Base-by-base conservation (phyloP, 164 flowering plant species). In the Chimonanthus salicifolius region DNA sequence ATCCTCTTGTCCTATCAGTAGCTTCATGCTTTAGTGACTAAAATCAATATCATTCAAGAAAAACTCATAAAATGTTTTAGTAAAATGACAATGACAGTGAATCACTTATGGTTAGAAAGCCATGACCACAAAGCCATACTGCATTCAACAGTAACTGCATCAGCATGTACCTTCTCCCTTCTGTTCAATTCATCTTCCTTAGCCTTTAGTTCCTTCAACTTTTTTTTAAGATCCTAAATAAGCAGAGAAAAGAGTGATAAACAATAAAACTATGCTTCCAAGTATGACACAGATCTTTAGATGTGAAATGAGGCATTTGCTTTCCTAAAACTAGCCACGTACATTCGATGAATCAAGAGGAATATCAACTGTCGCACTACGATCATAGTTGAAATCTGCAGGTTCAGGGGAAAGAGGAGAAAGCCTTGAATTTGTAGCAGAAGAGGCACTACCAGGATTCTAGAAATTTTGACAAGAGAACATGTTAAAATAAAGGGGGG, bases 331-430 rank as follows among this genome's bases (percentile, higher is more conserved):
- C 16, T 4, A 0, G 16, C 16, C 4, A 72, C 80, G 58, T 70
- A 83, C 89, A 76, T 84, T 74, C 50, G 81, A 72, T 72, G 85
- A 65, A 72, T 89, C 98, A 70, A 93, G 88, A 54, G 99, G 97
- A 79, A 95, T 90, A 82, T 93, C 98, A 78, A 91, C 74, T 49
- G 93, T 85, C 5, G 89, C 91, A 77, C 85, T 54, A 71, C 84
- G 83, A 67, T 86, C 87, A 81, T 89, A 91, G 77, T 69, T 80
- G 80, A 87, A 92, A 78, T 82, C 97, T 67, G 86, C 94, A 82
- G 93, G 99, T 77, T 95, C 99, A 62, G 90, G 97, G 70, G 97
- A 96, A 82, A 95, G 94, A 13, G 99, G 98, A 58, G 98, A 87
- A 78, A 92, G 92, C 84, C 97, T 89, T 47, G 95, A 86, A 77